phyloP scores from a whole-genome alignment of 176 grass and related monocot species.

The Eremochloa ophiuroides region DNA sequence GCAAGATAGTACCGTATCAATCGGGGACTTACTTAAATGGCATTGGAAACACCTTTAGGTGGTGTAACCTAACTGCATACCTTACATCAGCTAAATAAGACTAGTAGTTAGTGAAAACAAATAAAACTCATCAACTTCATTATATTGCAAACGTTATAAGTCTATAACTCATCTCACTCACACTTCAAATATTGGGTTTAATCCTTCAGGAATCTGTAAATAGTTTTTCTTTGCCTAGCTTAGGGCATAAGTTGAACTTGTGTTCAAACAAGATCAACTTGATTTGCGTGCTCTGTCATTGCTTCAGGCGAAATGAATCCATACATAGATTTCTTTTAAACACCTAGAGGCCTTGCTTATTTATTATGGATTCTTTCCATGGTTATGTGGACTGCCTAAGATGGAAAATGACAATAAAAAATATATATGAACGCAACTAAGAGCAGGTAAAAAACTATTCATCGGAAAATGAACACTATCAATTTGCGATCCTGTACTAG shows the following conservation, averaged over 20 bases:
- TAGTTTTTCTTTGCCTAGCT: not conserved
- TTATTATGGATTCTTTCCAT: not conserved
- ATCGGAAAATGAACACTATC: not conserved
- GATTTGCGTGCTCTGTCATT: not conserved
- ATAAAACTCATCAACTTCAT: not conserved
- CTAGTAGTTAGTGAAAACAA: constrained; percentile 8
- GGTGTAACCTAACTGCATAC: not conserved
- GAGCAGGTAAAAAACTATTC: not conserved
- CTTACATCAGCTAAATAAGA: constrained; percentile 6
- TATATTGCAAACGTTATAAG: not conserved
- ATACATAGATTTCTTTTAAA: not conserved
- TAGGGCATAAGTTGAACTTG: not conserved
- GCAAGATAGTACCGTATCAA: constrained; percentile 7
- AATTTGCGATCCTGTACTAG: not conserved
- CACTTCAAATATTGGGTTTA: not conserved
- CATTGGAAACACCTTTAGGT: not conserved
- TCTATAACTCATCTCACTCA: not conserved
- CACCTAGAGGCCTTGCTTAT: not conserved
- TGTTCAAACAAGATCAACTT: not conserved
- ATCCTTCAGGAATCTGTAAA: not conserved
- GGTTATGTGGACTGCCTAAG: not conserved
- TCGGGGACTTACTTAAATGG: not conserved
- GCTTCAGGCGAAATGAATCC: constrained; percentile 2
- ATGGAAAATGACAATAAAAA: not conserved
- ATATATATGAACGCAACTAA: not conserved